A percentile compares a stretch with the other conserved stretches of the same genome.
Conservation (phyloP, 257 asterid species). For the Fraxinus americana region DNA sequence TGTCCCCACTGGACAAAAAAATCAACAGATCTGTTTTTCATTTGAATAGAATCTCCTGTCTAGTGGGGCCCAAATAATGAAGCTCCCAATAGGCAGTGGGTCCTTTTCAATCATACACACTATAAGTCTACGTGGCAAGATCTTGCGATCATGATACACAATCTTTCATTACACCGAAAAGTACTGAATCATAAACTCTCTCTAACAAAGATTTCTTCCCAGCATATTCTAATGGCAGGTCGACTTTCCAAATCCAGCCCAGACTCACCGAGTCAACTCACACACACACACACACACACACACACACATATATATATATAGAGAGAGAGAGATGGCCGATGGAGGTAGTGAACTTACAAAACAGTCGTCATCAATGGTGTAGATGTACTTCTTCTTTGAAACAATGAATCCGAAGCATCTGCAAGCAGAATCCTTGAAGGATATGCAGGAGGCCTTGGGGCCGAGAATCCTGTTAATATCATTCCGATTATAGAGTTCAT, state of each 20-base stretch:
- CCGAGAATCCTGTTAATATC: constrained; percentile 55
- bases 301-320: background rate
- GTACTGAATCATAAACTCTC: constrained; percentile 12
- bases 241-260: constrained; percentile 35
- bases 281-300: background rate
- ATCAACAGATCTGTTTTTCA: background rate
- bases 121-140: constrained; percentile 25
- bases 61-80: background rate
- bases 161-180: constrained; percentile 11
- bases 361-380: constrained; percentile 64
- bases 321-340: background rate
- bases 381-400: constrained; percentile 57
- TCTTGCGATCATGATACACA: constrained; percentile 10
- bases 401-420: constrained; percentile 55
- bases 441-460: constrained; percentile 58
- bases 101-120: constrained; percentile 3
- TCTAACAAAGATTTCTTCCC: constrained; percentile 15
- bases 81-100: constrained; percentile 1
- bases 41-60: background rate
- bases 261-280: constrained; percentile 19
- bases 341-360: constrained; percentile 37
- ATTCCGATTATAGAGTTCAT: constrained; percentile 53
- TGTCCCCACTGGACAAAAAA: background rate
- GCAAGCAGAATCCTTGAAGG: constrained; percentile 60
- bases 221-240: constrained; percentile 28